A percentile compares a stretch with the other conserved stretches of the same genome.
phyloP scores from a whole-genome alignment of 805 yeast species.

The Isabelozyma heimii region DNA sequence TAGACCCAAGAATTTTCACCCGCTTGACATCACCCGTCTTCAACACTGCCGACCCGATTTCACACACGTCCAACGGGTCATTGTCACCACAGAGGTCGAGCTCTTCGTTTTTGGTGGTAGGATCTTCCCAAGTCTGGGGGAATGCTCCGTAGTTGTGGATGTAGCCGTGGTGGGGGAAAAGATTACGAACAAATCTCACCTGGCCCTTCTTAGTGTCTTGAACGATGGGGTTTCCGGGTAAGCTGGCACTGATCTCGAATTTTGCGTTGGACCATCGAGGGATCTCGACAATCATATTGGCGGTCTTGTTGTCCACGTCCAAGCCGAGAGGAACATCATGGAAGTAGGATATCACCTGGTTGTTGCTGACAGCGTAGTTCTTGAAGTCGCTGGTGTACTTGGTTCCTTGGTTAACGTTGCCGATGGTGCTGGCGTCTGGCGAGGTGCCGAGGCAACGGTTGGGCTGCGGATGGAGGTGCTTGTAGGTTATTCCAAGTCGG shows the following conservation, averaged over 20 bases:
- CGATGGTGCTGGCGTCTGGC: not conserved
- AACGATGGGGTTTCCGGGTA: slow-evolving; percentile 68
- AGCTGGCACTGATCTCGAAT: slow-evolving; percentile 65
- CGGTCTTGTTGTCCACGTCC: slow-evolving; percentile 35
- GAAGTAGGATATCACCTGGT: slow-evolving; percentile 57
- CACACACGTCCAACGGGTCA: slow-evolving; percentile 67
- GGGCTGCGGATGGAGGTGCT: not conserved
- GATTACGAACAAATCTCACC: slow-evolving; percentile 71
- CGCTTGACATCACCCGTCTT: slow-evolving; percentile 74
- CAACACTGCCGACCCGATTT: slow-evolving; percentile 71
- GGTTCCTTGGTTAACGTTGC: slow-evolving; percentile 22
- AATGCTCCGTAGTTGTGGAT: slow-evolving; percentile 86
- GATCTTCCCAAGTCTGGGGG: slow-evolving; percentile 98
- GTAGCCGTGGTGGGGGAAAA: slow-evolving; percentile 82
- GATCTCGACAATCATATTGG: slow-evolving; percentile 46
- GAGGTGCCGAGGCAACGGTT: not conserved
- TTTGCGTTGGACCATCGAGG: slow-evolving; percentile 80
- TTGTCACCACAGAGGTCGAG: slow-evolving; percentile 42
- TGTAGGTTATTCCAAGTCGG: not conserved
- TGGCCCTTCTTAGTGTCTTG: slow-evolving; percentile 79
- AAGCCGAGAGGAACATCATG: slow-evolving; percentile 68
- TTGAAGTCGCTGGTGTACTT: slow-evolving; percentile 37
- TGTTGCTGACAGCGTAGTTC: slow-evolving; percentile 43
- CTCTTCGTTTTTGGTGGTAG: slow-evolving; percentile 51
- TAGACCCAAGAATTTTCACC: slow-evolving; percentile 89